Base-by-base conservation (phyloP, 2,329 filamentous ascomycete species). In the Cercospora janseana region DNA sequence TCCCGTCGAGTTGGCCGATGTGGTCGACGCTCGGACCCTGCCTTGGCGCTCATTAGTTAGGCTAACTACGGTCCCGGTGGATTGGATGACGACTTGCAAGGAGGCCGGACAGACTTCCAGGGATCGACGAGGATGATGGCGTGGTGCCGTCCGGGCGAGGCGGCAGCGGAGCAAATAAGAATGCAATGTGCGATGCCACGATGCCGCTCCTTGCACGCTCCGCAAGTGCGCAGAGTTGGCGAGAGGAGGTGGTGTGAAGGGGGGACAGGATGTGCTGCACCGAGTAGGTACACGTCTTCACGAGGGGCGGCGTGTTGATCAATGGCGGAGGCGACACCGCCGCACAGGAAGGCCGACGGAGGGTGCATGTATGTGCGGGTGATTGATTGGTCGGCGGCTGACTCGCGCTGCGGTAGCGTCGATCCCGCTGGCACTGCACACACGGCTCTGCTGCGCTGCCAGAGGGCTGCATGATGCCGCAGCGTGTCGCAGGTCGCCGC, bases 311-410 rank as follows among this genome's bases (percentile, higher is more conserved):
- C n/a, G n/a, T n/a, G n/a, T n/a, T n/a, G n/a, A n/a, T n/a, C 41
- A 27, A 35, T 46, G 43, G 43, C 43, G 23, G 43, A 46, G 43
- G 15, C 18, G 44, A 46, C 10, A 24, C 43, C 29, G 43, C 43
- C 21, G 16, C n/a, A n/a, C 23, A n/a, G 35, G 20, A 12, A 46
- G 28, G 18, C 43, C 28, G 24, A 35, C 28, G n/a, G 28, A 29
- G 13, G 3, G 13, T n/a, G 3, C 9, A 37, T 23, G 32, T 7
- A 4, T n/a, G 18, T 27, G 20, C 13, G 12, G 8, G 8, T 8
- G 18, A n/a, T 10, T 37, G 44, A 47, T 47, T 40, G 34, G 44
- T 10, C 15, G 23, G 32, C 10, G 4, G 29, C 31, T 37, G 44
- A 46, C 44, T 46, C 44, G 29, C 24, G 31, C 15, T 3, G 18